These are phyloP conservation scores for Colletotrichum higginsianum DNA, from an alignment of 2,329 filamentous ascomycete genomes.

Conservation along the genomic window DNA sequence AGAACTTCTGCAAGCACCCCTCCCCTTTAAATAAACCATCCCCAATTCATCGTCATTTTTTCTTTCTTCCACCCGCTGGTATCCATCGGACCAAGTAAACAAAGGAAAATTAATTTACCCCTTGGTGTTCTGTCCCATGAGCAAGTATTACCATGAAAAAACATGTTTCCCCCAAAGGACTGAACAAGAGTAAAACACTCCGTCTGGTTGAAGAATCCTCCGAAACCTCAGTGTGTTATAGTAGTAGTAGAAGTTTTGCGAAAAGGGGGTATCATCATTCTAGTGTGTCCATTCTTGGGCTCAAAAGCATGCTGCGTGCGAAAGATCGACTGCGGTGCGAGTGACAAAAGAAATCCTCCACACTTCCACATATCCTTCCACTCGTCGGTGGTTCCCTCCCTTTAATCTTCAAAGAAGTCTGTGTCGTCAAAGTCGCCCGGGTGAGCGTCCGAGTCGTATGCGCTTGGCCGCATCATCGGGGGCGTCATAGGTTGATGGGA, in stretches of 20 bases:
- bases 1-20: not conserved
- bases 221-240: constrained; percentile 13
- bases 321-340: constrained; percentile 37
- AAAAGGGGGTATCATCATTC: constrained; percentile 59
- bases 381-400: constrained; percentile 47
- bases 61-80: constrained; percentile 11
- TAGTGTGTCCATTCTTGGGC: constrained; percentile 40
- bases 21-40: not conserved
- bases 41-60: constrained; percentile 30
- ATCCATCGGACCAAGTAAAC: constrained; percentile 29
- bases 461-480: constrained; percentile 71
- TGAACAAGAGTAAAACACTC: constrained; percentile 8
- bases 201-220: constrained; percentile 20
- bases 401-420: constrained; percentile 69
- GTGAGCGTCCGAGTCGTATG: constrained; percentile 74
- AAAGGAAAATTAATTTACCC: constrained; percentile 33
- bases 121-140: not conserved
- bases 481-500: constrained; percentile 68
- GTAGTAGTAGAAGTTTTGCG: constrained; percentile 29
- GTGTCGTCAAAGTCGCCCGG: constrained; percentile 73
- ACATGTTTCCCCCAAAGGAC: not conserved
- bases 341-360: constrained; percentile 40
- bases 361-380: constrained; percentile 19
- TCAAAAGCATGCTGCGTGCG: constrained; percentile 37
- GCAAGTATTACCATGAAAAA: not conserved